A percentile compares a stretch with the other conserved stretches of the same genome.
Evolutionary conservation across 2,329 filamentous ascomycete genomes (phyloP).

Genomic region (Aspergillus uvarum): DNA sequence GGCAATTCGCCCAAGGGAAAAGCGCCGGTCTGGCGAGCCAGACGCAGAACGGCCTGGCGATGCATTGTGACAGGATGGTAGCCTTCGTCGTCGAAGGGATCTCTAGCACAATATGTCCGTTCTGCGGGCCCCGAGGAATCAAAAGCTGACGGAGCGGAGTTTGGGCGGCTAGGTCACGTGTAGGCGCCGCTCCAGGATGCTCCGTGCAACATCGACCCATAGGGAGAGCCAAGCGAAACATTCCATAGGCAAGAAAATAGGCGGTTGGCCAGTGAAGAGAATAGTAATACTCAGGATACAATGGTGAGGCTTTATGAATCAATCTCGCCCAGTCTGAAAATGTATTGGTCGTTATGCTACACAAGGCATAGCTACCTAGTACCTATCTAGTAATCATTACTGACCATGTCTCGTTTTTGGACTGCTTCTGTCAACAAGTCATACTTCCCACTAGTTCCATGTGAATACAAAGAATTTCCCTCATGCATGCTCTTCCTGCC

Average conservation of each 20-base stretch:
- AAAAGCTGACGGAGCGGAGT: constrained; percentile 18
- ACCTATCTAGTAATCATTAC: too few species aligned
- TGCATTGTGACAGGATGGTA: constrained; percentile 33
- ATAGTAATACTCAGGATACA: background rate
- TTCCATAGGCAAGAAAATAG: background rate
- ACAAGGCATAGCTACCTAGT: too few species aligned
- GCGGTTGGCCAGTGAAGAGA: too few species aligned
- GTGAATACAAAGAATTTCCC: too few species aligned
- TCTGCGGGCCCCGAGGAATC: constrained; percentile 20
- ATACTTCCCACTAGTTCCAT: too few species aligned
- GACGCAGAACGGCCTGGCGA: constrained; percentile 34
- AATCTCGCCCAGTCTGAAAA: too few species aligned
- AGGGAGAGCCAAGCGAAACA: background rate
- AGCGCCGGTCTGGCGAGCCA: constrained; percentile 35
- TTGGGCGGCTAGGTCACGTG: constrained; percentile 30
- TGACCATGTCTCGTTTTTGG: too few species aligned
- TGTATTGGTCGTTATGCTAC: too few species aligned
- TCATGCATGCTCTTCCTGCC: too few species aligned
- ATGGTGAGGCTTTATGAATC: background rate
- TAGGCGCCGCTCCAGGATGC: background rate
- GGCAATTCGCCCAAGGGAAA: constrained; percentile 40
- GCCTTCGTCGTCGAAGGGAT: constrained; percentile 9
- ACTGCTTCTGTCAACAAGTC: too few species aligned
- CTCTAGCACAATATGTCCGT: constrained; percentile 17
- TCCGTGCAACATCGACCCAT: background rate